Base-by-base conservation (phyloP, 1,284 basidiomycete species). In the Microbotryomycetes sp. region DNA sequence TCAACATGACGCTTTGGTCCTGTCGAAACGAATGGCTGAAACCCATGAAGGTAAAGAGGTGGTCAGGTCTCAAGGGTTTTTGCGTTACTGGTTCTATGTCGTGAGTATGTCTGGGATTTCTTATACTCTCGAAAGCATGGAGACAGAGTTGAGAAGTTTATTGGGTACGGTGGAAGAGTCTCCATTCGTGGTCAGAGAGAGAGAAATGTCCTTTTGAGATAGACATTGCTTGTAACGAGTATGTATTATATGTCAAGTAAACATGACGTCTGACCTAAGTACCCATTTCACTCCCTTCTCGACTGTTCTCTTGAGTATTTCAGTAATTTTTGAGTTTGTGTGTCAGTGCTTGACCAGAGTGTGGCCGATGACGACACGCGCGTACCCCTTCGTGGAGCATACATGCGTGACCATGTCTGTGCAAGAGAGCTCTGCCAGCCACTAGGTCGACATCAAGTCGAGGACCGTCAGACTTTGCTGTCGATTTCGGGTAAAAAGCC, bases 181-280 rank as follows among this genome's bases (percentile, higher is more conserved):
- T 3, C 57, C 57, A 3, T 56, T 62, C 46, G 50, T 52, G 2
- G 45, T 31, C 31, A 64, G 63, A 29, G 48, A 30, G 7, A 29
- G 53, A 18, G 26, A 49, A 13, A 21, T 31, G 13, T 11, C 35
- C 35, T 41, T 41, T 41, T 18, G 18, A 41, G 9, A 18, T 41
- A 41, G 35, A 9, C 35, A 11, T 41, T 41, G 9, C 18, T 11
- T 18, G 35, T 41, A 41, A 9, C 35, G 18, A 11, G 35, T 11
- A 41, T 41, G 35, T 41, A 11, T 9, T 41, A 41, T 11, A 9
- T 9, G 18, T 41, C 18, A 41, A 18, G 35, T 18, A 41, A 87
- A 87, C 82, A 89, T 84, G 45, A 90, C 75, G 73, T 91, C 87
- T 1, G 85, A 85, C 26, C 88, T 80, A 58, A 89, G 76, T 18